A percentile compares a stretch with the other conserved stretches of the same genome.
Conservation (phyloP, 1,284 basidiomycete genomes). For the Pseudozyma flocculosa region DNA sequence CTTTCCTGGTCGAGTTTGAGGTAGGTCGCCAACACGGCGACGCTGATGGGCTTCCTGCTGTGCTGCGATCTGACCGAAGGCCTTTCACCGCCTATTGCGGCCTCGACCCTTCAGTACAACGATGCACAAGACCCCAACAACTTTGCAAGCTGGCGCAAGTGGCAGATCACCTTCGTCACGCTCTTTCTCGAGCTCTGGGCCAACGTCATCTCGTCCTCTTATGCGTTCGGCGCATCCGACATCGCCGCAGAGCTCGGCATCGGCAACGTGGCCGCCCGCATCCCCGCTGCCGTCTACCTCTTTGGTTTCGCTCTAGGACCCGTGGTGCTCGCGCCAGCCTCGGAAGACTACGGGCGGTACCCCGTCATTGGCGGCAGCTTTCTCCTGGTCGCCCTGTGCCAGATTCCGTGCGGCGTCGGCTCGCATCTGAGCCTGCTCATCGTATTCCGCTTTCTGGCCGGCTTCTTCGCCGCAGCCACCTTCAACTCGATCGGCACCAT, state of each 20-base stretch:
- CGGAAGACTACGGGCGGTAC: constrained; percentile 41
- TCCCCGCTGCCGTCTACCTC: constrained; percentile 38
- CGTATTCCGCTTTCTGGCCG: constrained; percentile 40
- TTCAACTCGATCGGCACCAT: constrained; percentile 48
- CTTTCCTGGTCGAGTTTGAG: constrained; percentile 10
- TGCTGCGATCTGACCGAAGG: too few species aligned
- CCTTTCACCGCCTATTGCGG: too few species aligned
- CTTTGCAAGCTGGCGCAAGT: constrained; percentile 22
- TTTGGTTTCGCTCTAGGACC: constrained; percentile 40
- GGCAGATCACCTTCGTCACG: constrained; percentile 25
- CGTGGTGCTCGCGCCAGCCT: constrained; percentile 33
- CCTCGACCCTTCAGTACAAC: constrained; percentile 8
- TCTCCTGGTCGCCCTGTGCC: constrained; percentile 18
- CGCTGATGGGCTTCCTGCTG: background rate
- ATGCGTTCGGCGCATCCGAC: constrained; percentile 22
- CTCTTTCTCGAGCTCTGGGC: constrained; percentile 27
- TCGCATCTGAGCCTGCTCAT: constrained; percentile 31
- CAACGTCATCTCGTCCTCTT: constrained; percentile 36
- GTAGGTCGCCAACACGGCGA: background rate
- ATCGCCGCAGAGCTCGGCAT: constrained; percentile 27
- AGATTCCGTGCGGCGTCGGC: constrained; percentile 39
- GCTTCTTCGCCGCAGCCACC: constrained; percentile 37
- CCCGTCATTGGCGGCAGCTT: constrained; percentile 26
- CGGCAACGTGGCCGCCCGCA: constrained; percentile 10
- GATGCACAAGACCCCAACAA: constrained; percentile 22